phyloP scores from a whole-genome alignment of 2,329 filamentous ascomycete species.

The Nannizziopsis arthrosporioides region DNA sequence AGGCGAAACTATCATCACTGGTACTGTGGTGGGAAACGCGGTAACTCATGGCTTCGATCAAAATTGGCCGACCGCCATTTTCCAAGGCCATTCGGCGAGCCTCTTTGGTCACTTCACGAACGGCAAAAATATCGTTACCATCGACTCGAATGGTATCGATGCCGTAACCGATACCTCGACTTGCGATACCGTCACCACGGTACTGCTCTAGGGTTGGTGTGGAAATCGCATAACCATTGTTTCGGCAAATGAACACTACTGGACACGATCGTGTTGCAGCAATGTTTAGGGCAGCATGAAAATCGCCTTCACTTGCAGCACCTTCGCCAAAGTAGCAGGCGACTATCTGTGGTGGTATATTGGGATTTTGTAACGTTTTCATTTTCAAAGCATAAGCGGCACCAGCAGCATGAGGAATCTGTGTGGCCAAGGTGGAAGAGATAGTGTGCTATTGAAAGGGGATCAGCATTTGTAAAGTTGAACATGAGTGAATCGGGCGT shows the following conservation, averaged over 20 bases:
- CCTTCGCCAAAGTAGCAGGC: conserved; percentile 86
- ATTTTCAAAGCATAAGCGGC: conserved; percentile 81
- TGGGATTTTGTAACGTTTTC: conserved; percentile 61
- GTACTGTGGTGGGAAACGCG: conserved; percentile 97
- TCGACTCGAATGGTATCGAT: conserved; percentile 87
- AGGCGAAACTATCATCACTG: conserved; percentile 91
- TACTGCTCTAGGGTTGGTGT: conserved; percentile 87
- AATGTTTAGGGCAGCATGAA: conserved; percentile 83
- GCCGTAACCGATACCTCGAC: conserved; percentile 77
- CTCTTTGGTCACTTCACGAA: conserved; percentile 64
- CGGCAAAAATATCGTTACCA: conserved; percentile 88
- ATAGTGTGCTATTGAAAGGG: conserved; percentile 56
- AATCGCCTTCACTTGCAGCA: conserved; percentile 81
- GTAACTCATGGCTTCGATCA: conserved; percentile 95
- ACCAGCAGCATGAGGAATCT: conserved; percentile 77
- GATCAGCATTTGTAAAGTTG: background rate
- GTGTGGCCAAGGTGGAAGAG: conserved; percentile 73
- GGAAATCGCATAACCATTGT: conserved; percentile 85
- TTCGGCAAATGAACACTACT: conserved; percentile 79
- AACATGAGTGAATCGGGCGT: conserved; percentile 3
- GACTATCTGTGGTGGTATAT: conserved; percentile 54
- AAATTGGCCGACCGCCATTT: conserved; percentile 66
- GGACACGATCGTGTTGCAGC: conserved; percentile 81
- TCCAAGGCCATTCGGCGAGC: conserved; percentile 68
- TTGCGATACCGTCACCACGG: conserved; percentile 80